Evolutionary conservation across 805 yeast genomes (phyloP), one percentile per base, ranked within the genome.

Genomic region (Barnettozyma wickerhamii): DNA sequence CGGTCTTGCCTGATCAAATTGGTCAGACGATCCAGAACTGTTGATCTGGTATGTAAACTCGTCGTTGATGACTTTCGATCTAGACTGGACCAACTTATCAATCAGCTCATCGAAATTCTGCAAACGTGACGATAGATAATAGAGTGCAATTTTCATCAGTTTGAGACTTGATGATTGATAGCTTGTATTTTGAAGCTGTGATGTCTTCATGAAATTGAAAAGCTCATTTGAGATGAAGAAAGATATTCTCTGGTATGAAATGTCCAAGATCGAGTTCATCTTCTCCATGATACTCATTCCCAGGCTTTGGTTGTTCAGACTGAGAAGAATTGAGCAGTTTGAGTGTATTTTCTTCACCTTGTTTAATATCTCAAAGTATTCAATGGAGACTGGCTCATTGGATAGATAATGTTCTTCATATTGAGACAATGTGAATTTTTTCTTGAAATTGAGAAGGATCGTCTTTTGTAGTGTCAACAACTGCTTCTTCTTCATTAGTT

Each of bases 281-380:
- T 77, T 72, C 10, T 69, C 63, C 75, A 87, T 76, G 30, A 89
- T 75, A 26, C 77, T 74, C 19, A 73, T 56, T 1, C 95, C 95
- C 13, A 84, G 64, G 35, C 69, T 68, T 14, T 81, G 81, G 51
- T 83, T 80, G 26, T 83, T 81, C 53, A 81, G 71, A 5, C 88
- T 77, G 19, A 93, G 69, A 23, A 93, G 64, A 15, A 81, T 72
- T 35, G 84, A 79, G 37, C 95, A 81, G 43, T 81, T 77, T 26
- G 74, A 69, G 55, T 81, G 79, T 21, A 90, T 82, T 28, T 57
- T 53, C 49, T 83, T 79, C 7, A 86, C 82, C 52, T 79, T 81
- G 12, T 66, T 61, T 26, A 90, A 64, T 1, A 77, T 72, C 4
- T 53, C 56, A 50, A 87, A 85, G 55, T 83, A 88, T 38, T 73